These are phyloP conservation scores for Fomitopsis betulina DNA, from an alignment of 1,284 basidiomycete species.

Conservation along the genomic window DNA sequence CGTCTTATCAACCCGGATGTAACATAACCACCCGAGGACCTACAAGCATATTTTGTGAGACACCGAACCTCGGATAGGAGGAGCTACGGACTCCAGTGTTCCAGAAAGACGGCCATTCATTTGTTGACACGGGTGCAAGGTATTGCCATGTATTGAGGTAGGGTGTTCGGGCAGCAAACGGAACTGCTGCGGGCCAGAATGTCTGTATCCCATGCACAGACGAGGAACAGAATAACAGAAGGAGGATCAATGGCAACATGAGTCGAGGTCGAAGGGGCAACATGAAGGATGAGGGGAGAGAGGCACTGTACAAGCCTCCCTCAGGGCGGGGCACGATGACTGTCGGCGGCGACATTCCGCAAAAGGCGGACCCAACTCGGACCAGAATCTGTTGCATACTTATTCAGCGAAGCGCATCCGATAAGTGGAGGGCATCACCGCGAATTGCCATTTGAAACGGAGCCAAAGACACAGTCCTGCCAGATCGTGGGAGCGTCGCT, in stretches of 20 bases:
- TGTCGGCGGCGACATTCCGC: too few species aligned
- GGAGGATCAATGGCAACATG: neutral
- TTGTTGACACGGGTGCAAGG: neutral
- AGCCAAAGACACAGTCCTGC: too few species aligned
- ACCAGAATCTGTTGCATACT: too few species aligned
- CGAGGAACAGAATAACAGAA: neutral
- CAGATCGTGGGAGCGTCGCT: too few species aligned
- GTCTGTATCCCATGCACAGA: conserved; percentile 13
- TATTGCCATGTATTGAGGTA: conserved; percentile 58
- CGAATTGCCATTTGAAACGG: too few species aligned
- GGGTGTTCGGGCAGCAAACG: conserved; percentile 54
- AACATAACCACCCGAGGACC: neutral
- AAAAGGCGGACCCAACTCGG: too few species aligned
- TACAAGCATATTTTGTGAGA: neutral
- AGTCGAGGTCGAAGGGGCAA: neutral
- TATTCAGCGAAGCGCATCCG: too few species aligned
- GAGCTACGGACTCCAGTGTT: neutral
- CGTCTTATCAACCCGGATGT: neutral
- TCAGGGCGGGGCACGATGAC: neutral
- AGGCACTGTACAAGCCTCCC: neutral
- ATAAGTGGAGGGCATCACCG: too few species aligned
- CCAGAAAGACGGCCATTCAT: neutral
- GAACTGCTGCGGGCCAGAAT: conserved; percentile 50
- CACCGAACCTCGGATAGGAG: neutral
- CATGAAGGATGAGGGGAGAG: neutral